Base-by-base conservation (phyloP, 2,329 filamentous ascomycete species). In the Rhynchosporium secalis region DNA sequence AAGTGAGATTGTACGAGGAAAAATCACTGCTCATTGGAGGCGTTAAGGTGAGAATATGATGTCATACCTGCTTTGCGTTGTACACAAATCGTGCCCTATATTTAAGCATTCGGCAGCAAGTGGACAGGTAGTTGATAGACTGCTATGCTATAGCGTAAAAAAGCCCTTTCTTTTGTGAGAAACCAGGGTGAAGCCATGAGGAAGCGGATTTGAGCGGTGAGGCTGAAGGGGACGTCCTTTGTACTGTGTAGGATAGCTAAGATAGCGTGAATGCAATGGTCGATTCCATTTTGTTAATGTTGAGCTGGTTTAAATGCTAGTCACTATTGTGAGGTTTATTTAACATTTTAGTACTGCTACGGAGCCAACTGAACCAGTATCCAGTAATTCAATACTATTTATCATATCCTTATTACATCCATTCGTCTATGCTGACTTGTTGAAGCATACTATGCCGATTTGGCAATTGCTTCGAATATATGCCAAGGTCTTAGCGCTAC, bases 191-290 rank as follows among this genome's bases (percentile, higher is more conserved):
- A 12, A 28, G n/a, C 47, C 47, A 52, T n/a, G 48, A 49, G 55
- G 45, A 43, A 38, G 8, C 9, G 48, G 8, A 20, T 20, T 7
- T 2, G 9, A 20, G 48, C 10, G 48, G 12, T 33, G 38, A 60
- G 49, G 41, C 31, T 20, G 28, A 49, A 41, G 15, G 15, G 46
- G 41, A 54, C 31, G 56, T 28, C 28, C 20, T 58, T 54, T 45
- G 47, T 64, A 49, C 48, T 49, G 20, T 62, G 60, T 62, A 65
- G 56, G 63, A 65, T 65, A 63, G 60, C 62, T 55, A 56, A 51
- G 52, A 62, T 54, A 64, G 62, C 58, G 62, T 62, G 28, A 59
- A 52, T 48, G 15, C 47, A 47, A 45, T 20, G 12, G 33, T 56
- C 41, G 33, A 48, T 48, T 58, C 56, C 33, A 28, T 31, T 2